Base-by-base conservation (phyloP, 2,329 filamentous ascomycete genomes). In the Venturia asperata region DNA sequence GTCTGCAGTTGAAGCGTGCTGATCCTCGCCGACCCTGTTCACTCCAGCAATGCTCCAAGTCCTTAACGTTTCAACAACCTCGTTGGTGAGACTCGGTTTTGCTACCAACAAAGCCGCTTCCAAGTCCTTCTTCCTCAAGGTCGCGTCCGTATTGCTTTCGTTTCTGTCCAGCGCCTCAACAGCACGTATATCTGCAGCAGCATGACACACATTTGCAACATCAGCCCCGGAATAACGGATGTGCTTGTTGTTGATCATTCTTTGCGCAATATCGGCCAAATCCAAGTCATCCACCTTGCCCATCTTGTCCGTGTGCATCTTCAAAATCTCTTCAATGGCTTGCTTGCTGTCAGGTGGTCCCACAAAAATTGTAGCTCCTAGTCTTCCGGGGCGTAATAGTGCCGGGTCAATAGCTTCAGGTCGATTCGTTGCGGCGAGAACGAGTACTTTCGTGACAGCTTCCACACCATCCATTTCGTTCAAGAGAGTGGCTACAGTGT, bases 401-500 rank as follows among this genome's bases (percentile, higher is more conserved):
- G 93, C 93, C 0, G 90, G 85, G 73, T 97, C 93, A 24, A 97
- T 83, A 1, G 87, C 83, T 71, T 96, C 89, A 0, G 93, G 93
- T 64, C 91, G 86, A 77, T 97, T 97, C 0, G 93, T 97, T 2
- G 93, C 93, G 0, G 91, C 93, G 21, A 97, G 84, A 17, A 97
- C 88, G 66, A 95, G 84, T 0, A 97, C 92, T 66, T 90, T 90
- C 64, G 87, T 87, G 24, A 95, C 81, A 47, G 87, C 82, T 75
- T 96, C 91, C 70, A 97, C 96, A 60, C 93, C 93, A 73, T 97
- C 93, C 89, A 97, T 95, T 74, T 97, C 93, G 67, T 92, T 96
- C 5, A 97, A 83, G 37, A 97, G 79, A 1, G 92, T 95, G 0
- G 92, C 92, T 17, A 97, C 83, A 56, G 96, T 90, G 72, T 97